Percentiles rank a stretch among this genome's conserved stretches.
Evolutionary conservation across 2,329 filamentous ascomycete species (phyloP).

Genomic region (Ophioceras dolichostomum): DNA sequence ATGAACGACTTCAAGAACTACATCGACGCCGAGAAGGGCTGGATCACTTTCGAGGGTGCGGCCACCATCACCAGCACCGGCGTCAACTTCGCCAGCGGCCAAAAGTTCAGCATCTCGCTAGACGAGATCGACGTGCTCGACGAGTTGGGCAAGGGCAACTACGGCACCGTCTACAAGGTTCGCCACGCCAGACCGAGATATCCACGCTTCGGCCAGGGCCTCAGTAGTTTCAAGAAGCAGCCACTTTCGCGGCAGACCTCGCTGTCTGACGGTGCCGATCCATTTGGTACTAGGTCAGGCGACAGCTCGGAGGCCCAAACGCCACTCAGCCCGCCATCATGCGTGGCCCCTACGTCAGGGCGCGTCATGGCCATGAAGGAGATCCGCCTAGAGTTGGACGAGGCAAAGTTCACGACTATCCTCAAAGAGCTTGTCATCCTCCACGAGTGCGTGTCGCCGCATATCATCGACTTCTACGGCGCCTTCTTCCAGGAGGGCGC

Average conservation of each 20-base stretch:
- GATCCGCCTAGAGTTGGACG: constrained; percentile 87
- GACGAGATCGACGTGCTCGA: constrained; percentile 91
- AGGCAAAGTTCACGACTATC: constrained; percentile 92
- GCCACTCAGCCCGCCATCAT: neutral
- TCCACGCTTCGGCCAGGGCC: constrained; percentile 46
- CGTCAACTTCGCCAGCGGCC: constrained; percentile 84
- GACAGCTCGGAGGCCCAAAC: neutral
- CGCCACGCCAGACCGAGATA: constrained; percentile 59
- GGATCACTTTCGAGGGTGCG: constrained; percentile 84
- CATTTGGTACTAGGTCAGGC: neutral
- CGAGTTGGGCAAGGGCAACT: constrained; percentile 95
- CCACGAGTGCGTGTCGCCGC: constrained; percentile 87
- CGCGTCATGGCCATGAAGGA: constrained; percentile 99
- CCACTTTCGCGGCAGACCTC: constrained; percentile 21
- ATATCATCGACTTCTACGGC: constrained; percentile 97
- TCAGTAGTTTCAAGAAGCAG: constrained; percentile 31
- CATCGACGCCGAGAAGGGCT: constrained; percentile 85
- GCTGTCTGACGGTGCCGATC: neutral
- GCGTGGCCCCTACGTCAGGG: constrained; percentile 35
- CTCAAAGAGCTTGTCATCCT: constrained; percentile 96
- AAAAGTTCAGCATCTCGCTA: constrained; percentile 84
- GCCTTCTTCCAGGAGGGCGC: constrained; percentile 98
- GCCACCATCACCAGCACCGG: constrained; percentile 80
- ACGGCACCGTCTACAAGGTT: constrained; percentile 96
- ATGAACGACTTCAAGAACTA: constrained; percentile 59